phyloP scores from a whole-genome alignment of 2,329 filamentous ascomycete species.

The Madurella mycetomatis region DNA sequence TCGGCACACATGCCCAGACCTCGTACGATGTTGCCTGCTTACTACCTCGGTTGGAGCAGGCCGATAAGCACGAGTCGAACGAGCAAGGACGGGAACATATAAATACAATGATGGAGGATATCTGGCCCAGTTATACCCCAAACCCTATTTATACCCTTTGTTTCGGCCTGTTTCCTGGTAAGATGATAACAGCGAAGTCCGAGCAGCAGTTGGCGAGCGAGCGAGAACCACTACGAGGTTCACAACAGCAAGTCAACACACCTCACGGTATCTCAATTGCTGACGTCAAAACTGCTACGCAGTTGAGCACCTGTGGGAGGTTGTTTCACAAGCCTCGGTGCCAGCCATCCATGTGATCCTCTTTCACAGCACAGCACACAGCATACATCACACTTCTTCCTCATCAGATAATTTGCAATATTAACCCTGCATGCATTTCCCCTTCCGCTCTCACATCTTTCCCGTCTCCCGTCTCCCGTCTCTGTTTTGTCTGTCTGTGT shows the following conservation, averaged over 20 bases:
- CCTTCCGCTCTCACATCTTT: neutral
- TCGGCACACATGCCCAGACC: neutral
- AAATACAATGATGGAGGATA: too few relatives aligned
- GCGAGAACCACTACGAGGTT: too few relatives aligned
- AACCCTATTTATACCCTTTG: too few relatives aligned
- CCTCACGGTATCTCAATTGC: too few relatives aligned
- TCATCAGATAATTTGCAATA: neutral
- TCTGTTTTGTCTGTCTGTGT: constrained; percentile 4
- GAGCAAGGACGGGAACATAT: neutral
- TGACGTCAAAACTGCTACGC: too few relatives aligned
- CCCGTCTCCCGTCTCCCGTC: neutral
- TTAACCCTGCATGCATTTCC: neutral
- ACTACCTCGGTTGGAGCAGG: neutral
- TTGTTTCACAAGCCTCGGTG: neutral
- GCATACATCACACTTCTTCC: neutral
- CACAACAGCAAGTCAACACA: too few relatives aligned
- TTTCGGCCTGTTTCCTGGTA: too few relatives aligned
- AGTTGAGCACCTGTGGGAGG: too few relatives aligned
- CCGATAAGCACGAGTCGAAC: neutral
- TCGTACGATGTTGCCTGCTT: neutral
- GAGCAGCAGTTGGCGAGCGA: too few relatives aligned
- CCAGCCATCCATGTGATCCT: neutral
- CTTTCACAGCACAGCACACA: neutral
- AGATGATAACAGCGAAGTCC: too few relatives aligned
- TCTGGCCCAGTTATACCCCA: too few relatives aligned